Conservation (phyloP, 1,284 basidiomycete genomes). For the Fomitiporia mediterranea region DNA sequence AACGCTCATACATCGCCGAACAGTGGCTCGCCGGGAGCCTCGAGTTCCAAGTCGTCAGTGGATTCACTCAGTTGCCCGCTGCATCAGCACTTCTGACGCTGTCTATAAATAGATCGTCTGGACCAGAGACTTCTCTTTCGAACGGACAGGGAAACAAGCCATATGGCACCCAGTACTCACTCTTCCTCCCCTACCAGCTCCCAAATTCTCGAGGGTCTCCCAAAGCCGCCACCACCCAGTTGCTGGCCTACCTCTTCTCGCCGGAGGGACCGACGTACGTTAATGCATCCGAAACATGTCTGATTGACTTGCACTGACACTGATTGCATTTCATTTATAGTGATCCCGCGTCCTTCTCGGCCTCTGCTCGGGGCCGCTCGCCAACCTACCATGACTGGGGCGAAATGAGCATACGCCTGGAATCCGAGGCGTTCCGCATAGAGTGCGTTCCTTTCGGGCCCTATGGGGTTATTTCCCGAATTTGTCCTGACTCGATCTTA, state of each 20-base stretch:
- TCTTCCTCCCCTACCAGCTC: conserved; percentile 25
- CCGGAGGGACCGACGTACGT: conserved; percentile 57
- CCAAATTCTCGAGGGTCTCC: conserved; percentile 45
- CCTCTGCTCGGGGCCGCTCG: conserved; percentile 10
- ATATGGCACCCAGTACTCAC: conserved; percentile 15
- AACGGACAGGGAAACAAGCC: conserved; percentile 8
- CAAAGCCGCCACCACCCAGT: conserved; percentile 54
- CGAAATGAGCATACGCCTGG: conserved; percentile 60
- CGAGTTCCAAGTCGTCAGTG: conserved; percentile 20
- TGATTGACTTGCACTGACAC: neutral
- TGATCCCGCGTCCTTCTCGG: conserved; percentile 24
- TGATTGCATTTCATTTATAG: conserved; percentile 16
- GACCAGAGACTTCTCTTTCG: neutral
- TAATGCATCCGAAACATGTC: conserved; percentile 29
- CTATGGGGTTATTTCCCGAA: conserved; percentile 18
- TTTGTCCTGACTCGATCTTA: conserved; percentile 18
- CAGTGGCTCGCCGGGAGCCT: conserved; percentile 15
- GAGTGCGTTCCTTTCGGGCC: conserved; percentile 47
- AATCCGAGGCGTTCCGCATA: conserved; percentile 63
- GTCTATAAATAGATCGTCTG: conserved; percentile 6
- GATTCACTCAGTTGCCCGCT: neutral
- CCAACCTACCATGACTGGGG: conserved; percentile 60
- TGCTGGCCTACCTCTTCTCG: conserved; percentile 66
- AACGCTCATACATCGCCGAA: neutral
- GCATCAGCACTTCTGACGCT: conserved; percentile 3